Evolutionary conservation across 768 basidiomycete genomes (phyloP).

Genomic region (Cantharellus anzutake): DNA sequence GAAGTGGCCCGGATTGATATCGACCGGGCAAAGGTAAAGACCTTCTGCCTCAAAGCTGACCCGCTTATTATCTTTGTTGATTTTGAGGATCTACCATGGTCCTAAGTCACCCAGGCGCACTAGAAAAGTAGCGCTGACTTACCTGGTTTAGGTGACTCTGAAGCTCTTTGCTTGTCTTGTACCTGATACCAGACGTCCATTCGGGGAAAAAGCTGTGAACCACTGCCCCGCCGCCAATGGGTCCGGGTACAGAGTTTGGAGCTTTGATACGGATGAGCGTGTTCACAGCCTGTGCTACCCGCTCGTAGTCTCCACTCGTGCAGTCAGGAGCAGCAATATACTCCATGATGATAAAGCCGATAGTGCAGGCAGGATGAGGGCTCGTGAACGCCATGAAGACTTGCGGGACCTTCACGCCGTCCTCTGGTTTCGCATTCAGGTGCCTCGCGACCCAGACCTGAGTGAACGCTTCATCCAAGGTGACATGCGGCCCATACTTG

Average conservation of each 20-base stretch:
- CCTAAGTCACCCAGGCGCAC: not conserved
- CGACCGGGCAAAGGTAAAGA: constrained; percentile 1
- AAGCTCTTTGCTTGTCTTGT: constrained; percentile 2
- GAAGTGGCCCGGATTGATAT: constrained; percentile 1
- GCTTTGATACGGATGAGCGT: not conserved
- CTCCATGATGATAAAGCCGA: not conserved
- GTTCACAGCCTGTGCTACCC: constrained; percentile 1
- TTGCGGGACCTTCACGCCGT: not conserved
- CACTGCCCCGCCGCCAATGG: not conserved
- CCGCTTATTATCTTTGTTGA: too few species aligned
- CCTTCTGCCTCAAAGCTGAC: not conserved
- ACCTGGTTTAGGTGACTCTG: constrained; percentile 2
- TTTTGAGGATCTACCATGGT: not conserved
- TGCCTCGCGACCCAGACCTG: constrained; percentile 1
- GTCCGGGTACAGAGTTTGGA: not conserved
- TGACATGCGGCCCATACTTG: not conserved
- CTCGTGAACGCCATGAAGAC: constrained; percentile 1
- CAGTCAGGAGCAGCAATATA: not conserved
- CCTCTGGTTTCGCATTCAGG: not conserved
- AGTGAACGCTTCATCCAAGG: not conserved
- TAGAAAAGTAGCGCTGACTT: not conserved
- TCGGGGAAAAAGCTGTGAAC: constrained; percentile 2
- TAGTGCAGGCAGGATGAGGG: too few species aligned
- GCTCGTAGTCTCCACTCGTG: not conserved
- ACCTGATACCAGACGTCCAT: not conserved